Conservation (phyloP, 1,284 basidiomycete species). For the Malassezia equina region DNA sequence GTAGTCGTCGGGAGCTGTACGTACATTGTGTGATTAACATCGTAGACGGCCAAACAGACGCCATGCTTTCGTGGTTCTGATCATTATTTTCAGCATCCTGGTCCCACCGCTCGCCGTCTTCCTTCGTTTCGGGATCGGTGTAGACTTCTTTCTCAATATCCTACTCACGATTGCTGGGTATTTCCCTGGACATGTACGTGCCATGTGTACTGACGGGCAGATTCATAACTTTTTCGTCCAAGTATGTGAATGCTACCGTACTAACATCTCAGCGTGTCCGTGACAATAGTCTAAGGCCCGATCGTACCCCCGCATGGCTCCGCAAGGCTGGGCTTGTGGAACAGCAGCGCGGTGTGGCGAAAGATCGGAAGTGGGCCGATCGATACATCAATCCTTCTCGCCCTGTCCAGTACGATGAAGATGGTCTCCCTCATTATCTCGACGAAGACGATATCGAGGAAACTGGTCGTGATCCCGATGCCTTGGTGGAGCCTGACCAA, state of each 20-base stretch:
- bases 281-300: slow-evolving; percentile 1
- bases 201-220: neutral
- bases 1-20: slow-evolving; percentile 15
- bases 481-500: slow-evolving; percentile 13
- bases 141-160: slow-evolving; percentile 85
- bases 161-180: slow-evolving; percentile 72
- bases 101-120: slow-evolving; percentile 61
- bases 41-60: slow-evolving; percentile 24
- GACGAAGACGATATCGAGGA: slow-evolving; percentile 7
- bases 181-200: slow-evolving; percentile 52
- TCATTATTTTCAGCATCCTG: slow-evolving; percentile 36
- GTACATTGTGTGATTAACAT: neutral
- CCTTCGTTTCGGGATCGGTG: slow-evolving; percentile 81
- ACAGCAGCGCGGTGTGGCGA: neutral
- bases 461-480: neutral
- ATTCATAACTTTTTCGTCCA: slow-evolving; percentile 18
- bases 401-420: slow-evolving; percentile 16
- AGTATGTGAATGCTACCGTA: neutral
- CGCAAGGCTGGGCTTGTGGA: slow-evolving; percentile 4
- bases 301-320: slow-evolving; percentile 13
- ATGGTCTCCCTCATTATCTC: slow-evolving; percentile 11
- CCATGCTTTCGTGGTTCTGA: slow-evolving; percentile 31
- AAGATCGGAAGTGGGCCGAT: slow-evolving; percentile 8
- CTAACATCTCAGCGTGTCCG: slow-evolving; percentile 10
- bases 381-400: slow-evolving; percentile 7